Evolutionary conservation across 208 protist species (phyloP), one percentile per base, ranked within the genome.

Genomic region (Leishmania gerbilli): DNA sequence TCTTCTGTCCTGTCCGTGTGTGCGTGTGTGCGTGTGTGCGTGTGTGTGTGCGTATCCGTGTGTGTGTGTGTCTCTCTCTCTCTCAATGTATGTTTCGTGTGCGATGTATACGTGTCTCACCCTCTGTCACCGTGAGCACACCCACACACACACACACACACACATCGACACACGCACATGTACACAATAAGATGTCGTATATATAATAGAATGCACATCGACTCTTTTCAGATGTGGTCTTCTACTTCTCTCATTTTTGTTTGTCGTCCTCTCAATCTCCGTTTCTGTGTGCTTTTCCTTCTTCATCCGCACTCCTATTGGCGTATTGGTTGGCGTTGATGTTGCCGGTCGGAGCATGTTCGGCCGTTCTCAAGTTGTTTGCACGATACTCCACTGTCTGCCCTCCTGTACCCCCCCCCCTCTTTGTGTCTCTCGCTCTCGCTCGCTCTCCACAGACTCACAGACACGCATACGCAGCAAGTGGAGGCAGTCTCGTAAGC

Each of bases 391-490:
- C 15, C 24, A 37, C 11, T 49, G 27, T 62, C 71, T 42, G 3
- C 64, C 34, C 19, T 69, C 37, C 64, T 42, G 15, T 3, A 45
- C 34, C 34, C 11, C 0, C 34, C 37, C 37, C 37, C 37, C 34
- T 45, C 34, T 17, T 21, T 31, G n/a, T 45, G 19, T 40, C 49
- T 24, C 62, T 53, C 62, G 37, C 37, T 11, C 42, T 45, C 42
- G 34, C 34, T 37, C 34, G 34, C 34, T 7, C 37, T 0, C 37
- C 62, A 72, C 77, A 80, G 49, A 80, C 77, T 72, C 77, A 13
- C 69, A 19, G 31, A 49, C 67, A 65, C 60, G 53, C 72, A 75
- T 55, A 75, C 24, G 71, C 79, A 83, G 27, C 58, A 62, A 68
- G 55, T n/a, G 49, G 19, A 8, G 5, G 65, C 34, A 72, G 24